Conservation (phyloP, 1,139 yeast genomes). For the Candida albicans region DNA sequence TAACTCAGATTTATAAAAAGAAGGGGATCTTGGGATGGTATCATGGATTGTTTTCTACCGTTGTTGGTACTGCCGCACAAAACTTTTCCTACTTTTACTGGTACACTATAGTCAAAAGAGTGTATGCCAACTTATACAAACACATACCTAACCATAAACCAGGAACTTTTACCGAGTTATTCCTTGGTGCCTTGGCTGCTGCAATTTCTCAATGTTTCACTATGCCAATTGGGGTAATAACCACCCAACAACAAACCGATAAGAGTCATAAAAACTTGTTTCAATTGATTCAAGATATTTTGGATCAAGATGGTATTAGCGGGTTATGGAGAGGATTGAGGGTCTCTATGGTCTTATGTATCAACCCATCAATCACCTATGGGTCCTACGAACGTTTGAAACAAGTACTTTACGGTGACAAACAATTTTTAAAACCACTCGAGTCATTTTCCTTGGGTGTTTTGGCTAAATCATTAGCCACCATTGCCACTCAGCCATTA, state of each 20-base stretch:
- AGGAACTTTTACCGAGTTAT: constrained; percentile 67
- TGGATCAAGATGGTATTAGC: constrained; percentile 64
- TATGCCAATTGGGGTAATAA: constrained; percentile 78
- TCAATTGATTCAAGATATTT: constrained; percentile 54
- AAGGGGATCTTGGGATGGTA: constrained; percentile 76
- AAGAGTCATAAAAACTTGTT: constrained; percentile 42
- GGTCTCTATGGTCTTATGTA: constrained; percentile 75
- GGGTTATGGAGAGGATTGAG: constrained; percentile 87
- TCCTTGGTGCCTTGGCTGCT: constrained; percentile 84
- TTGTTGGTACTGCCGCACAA: constrained; percentile 74
- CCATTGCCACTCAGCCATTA: constrained; percentile 79
- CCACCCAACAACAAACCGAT: constrained; percentile 81
- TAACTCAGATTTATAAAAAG: constrained; percentile 53
- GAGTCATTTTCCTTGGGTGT: constrained; percentile 78
- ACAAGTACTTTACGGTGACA: constrained; percentile 48
- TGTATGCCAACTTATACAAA: constrained; percentile 49
- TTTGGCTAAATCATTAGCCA: constrained; percentile 77
- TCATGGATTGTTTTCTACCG: constrained; percentile 69
- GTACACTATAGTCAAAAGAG: constrained; percentile 72
- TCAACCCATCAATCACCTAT: constrained; percentile 86
- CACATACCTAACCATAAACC: constrained; percentile 40
- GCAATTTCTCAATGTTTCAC: constrained; percentile 82
- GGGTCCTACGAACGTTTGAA: constrained; percentile 77
- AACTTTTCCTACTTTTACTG: constrained; percentile 85
- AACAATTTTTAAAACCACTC: constrained; percentile 54